These are phyloP conservation scores for Capsella rubella DNA, from an alignment of 441 rosid genomes.

Conservation along the genomic window DNA sequence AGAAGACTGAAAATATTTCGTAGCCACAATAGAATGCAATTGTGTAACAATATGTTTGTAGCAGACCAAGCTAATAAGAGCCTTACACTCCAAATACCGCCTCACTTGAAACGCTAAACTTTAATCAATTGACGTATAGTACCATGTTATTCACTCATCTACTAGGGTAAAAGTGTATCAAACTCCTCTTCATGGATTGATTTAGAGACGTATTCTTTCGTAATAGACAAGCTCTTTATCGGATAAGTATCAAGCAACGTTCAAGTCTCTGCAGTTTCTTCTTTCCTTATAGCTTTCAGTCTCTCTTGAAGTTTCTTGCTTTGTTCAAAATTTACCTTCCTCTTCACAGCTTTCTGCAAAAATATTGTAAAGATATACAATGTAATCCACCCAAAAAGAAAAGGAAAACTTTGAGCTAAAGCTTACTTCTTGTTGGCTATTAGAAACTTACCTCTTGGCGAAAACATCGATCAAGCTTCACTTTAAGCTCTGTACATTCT, in stretches of 20 bases:
- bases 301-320: slow-evolving; percentile 73
- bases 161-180: slow-evolving; percentile 8
- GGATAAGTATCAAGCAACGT: slow-evolving; percentile 16
- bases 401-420: slow-evolving; percentile 1
- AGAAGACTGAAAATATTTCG: slow-evolving; percentile 9
- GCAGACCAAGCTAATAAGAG: slow-evolving; percentile 10
- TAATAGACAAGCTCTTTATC: background rate
- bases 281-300: slow-evolving; percentile 51
- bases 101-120: background rate
- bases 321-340: slow-evolving; percentile 85
- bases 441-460: slow-evolving; percentile 72
- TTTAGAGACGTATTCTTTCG: background rate
- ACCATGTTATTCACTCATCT: slow-evolving; percentile 4
- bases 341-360: slow-evolving; percentile 81
- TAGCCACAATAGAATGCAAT: background rate
- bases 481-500: slow-evolving; percentile 81
- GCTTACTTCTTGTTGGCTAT: background rate
- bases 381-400: background rate
- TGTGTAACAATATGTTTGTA: slow-evolving; percentile 15
- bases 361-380: background rate
- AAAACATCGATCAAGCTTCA: slow-evolving; percentile 87
- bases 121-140: slow-evolving; percentile 16
- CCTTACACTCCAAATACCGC: slow-evolving; percentile 1
- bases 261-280: slow-evolving; percentile 48
- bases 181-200: slow-evolving; percentile 18